Percentiles rank a stretch among this genome's conserved stretches.
Conservation (phyloP, 768 basidiomycete genomes). For the Mycena crocata region DNA sequence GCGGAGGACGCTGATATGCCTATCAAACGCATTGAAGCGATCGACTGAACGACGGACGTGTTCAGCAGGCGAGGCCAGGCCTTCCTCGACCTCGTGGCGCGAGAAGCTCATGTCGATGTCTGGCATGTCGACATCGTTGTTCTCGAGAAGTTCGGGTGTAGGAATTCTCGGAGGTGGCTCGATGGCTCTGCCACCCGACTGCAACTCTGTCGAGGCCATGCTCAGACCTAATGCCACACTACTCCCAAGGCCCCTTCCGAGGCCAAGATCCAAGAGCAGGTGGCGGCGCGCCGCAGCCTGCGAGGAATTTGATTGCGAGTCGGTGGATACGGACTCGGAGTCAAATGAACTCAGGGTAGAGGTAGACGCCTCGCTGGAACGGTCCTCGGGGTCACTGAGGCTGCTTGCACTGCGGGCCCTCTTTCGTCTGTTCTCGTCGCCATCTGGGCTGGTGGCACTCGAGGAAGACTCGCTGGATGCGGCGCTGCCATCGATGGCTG, state of each 20-base stretch:
- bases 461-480: constrained; percentile 20
- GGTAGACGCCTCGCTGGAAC: constrained; percentile 49
- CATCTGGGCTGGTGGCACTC: constrained; percentile 28
- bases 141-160: constrained; percentile 53
- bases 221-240: constrained; percentile 32
- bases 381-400: constrained; percentile 53
- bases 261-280: constrained; percentile 25
- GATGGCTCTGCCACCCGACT: constrained; percentile 14
- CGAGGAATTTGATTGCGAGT: constrained; percentile 16
- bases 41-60: constrained; percentile 58
- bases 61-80: constrained; percentile 45
- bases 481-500: constrained; percentile 18
- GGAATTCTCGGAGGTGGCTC: constrained; percentile 53
- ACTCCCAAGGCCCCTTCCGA: constrained; percentile 26
- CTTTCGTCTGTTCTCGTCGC: constrained; percentile 66
- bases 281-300: constrained; percentile 24
- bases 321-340: constrained; percentile 17
- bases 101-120: constrained; percentile 45
- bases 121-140: constrained; percentile 62
- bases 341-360: constrained; percentile 47
- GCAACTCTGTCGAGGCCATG: constrained; percentile 26
- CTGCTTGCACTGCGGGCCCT: constrained; percentile 67
- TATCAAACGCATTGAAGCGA: constrained; percentile 66
- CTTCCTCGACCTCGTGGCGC: constrained; percentile 36
- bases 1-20: constrained; percentile 62